phyloP scores from a whole-genome alignment of 805 yeast species.

The Candida jianshihensis region DNA sequence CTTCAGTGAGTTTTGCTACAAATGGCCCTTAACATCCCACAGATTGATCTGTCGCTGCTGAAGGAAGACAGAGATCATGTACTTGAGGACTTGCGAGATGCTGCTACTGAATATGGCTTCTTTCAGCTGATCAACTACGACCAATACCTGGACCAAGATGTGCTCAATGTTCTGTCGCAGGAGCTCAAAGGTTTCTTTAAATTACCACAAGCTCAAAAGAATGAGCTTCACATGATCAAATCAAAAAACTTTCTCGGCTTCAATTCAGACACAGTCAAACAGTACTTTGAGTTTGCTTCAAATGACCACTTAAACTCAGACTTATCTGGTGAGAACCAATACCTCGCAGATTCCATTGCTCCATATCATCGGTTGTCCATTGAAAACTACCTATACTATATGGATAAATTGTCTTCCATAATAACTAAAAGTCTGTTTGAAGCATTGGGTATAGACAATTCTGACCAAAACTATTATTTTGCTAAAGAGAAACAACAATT shows the following conservation, averaged over 20 bases:
- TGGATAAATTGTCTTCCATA: slow-evolving; percentile 24
- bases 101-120: slow-evolving; percentile 34
- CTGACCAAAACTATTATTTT: slow-evolving; percentile 28
- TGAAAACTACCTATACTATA: slow-evolving; percentile 22
- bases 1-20: too few species aligned
- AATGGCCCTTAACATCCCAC: slow-evolving; percentile 9
- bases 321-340: slow-evolving; percentile 35
- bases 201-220: slow-evolving; percentile 27
- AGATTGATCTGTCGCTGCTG: slow-evolving; percentile 10
- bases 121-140: slow-evolving; percentile 29
- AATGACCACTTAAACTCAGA: slow-evolving; percentile 26
- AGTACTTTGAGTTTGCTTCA: slow-evolving; percentile 33
- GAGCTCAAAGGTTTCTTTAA: slow-evolving; percentile 28
- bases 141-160: slow-evolving; percentile 20
- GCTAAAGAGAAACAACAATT: slow-evolving; percentile 25
- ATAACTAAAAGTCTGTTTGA: slow-evolving; percentile 29
- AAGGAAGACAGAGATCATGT: slow-evolving; percentile 3
- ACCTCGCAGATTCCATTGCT: slow-evolving; percentile 33
- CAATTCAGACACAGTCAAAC: slow-evolving; percentile 35
- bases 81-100: slow-evolving; percentile 24
- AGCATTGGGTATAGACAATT: slow-evolving; percentile 25
- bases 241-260: slow-evolving; percentile 35
- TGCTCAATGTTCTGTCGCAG: slow-evolving; percentile 22
- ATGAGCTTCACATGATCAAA: slow-evolving; percentile 30
- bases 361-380: slow-evolving; percentile 26